phyloP scores from a whole-genome alignment of 345 rosid species.

The Physaria fendleri region DNA sequence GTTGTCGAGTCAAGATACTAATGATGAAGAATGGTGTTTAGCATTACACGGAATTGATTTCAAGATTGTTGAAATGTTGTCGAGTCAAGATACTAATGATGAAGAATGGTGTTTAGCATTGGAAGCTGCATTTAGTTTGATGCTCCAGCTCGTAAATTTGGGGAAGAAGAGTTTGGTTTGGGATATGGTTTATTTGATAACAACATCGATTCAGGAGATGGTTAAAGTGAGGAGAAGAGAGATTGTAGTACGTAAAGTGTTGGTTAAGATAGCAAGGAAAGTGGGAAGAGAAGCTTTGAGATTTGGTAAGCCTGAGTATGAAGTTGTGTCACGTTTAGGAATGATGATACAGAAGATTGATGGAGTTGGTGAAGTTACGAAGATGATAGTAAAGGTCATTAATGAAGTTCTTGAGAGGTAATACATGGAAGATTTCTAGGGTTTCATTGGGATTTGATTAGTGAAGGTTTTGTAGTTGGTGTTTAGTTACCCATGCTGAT shows the following conservation, averaged over 20 bases:
- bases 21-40: neutral
- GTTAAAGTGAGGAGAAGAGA: constrained; percentile 1
- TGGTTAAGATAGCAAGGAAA: neutral
- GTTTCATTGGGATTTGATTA: too few species aligned
- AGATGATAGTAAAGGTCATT: neutral
- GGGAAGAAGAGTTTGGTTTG: neutral
- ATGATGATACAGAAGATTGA: neutral
- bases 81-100: neutral
- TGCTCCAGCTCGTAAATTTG: neutral
- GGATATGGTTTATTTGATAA: constrained; percentile 9
- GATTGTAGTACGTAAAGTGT: constrained; percentile 15
- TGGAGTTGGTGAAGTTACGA: neutral
- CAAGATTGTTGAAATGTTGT: neutral
- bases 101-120: constrained; percentile 26
- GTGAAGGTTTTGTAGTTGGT: too few species aligned
- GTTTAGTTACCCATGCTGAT: too few species aligned
- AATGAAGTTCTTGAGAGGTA: constrained; percentile 12
- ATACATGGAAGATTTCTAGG: constrained; percentile 21
- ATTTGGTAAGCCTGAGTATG: constrained; percentile 16
- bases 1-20: neutral
- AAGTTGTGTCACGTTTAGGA: constrained; percentile 13
- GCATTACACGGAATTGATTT: too few species aligned
- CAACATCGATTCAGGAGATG: constrained; percentile 15
- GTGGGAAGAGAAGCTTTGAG: constrained; percentile 20
- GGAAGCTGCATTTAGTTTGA: constrained; percentile 13